Conservation (phyloP, 208 protist genomes). For the Trichomonas tenax region DNA sequence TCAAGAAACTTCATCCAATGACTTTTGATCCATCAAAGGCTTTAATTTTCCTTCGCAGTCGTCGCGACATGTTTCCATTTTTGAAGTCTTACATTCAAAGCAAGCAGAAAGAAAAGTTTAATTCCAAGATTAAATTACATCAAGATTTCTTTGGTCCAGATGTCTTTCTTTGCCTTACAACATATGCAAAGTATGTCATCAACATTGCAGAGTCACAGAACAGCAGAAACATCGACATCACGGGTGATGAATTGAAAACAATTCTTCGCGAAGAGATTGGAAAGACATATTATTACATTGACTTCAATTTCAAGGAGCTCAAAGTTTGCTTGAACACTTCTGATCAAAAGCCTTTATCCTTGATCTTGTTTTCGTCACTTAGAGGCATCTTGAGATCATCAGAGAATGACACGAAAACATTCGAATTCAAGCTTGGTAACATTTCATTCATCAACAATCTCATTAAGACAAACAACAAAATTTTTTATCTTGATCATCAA, state of each 20-base stretch:
- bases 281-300: background rate
- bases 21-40: background rate
- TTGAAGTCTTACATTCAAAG: background rate
- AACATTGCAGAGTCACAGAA: background rate
- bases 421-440: background rate
- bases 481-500: background rate
- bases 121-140: background rate
- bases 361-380: background rate
- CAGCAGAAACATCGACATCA: background rate
- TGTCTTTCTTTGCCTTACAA: background rate
- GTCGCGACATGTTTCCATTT: background rate
- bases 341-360: background rate
- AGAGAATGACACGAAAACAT: background rate
- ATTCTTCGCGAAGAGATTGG: background rate
- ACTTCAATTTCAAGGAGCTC: background rate
- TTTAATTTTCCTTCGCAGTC: background rate
- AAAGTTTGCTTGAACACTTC: background rate
- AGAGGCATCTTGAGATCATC: background rate
- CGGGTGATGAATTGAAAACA: background rate
- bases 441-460: background rate
- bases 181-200: background rate
- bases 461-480: background rate
- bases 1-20: background rate
- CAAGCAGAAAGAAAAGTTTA: background rate
- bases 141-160: background rate